Base-by-base conservation (phyloP, 2,329 filamentous ascomycete species). In the Talaromyces sp. region DNA sequence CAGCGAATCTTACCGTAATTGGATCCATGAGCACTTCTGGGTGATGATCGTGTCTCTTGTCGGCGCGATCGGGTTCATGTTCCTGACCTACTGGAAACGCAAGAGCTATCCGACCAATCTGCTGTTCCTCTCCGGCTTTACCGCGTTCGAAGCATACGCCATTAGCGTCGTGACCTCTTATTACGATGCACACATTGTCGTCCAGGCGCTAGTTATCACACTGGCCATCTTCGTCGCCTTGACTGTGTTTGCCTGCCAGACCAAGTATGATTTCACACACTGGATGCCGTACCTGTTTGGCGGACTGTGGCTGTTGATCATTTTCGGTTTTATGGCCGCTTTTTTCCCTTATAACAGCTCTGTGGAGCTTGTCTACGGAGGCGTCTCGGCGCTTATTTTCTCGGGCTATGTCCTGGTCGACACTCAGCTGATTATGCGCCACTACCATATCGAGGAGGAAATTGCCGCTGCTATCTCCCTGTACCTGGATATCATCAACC, bases 271-370 rank as follows among this genome's bases (percentile, higher is more conserved):
- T 81, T 99, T 99, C 75, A 98, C 94, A 1, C 89, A 87, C 66
- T 99, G 95, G 94, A 91, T 94, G 82, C 94, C 95, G 18, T 98
- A 97, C 75, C 86, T 98, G 3, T 96, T 96, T 71, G 93, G 93
- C 62, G 88, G 84, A 0, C 84, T 99, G 18, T 98, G 95, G 95
- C 89, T 90, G 6, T 79, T 97, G 63, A 84, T 99, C 65, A 82
- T 99, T 47, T 97, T 98, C 73, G 91, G 95, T 57, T 95, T 99
- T 82, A 92, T 98, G 85, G 83, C 89, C 66, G 85, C 87, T 67
- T 98, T 98, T 83, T 89, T 99, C 79, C 93, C 92, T 3, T 85
- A 89, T 76, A 90, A 83, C 76, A 92, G 87, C 74, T 93, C 88
- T 30, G 81, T 88, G 36, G 94, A 99, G 78, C 86, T 98, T 59